Evolutionary conservation across 179 eudicot genomes (phyloP).

Genomic region (Beta macrorhiza): DNA sequence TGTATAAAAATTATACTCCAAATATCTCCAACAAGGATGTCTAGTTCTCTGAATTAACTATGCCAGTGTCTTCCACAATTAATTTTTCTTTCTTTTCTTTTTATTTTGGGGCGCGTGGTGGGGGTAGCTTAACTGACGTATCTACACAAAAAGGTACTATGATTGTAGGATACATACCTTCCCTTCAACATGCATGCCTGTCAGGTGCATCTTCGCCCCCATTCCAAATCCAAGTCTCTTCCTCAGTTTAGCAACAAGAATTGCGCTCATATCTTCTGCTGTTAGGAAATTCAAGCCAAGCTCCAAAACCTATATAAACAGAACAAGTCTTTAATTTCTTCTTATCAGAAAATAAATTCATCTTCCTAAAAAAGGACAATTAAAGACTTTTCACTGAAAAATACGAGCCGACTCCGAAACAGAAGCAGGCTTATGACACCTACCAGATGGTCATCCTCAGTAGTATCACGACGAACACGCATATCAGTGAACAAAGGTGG

Average conservation of each 20-base stretch:
- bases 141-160: too few relatives aligned
- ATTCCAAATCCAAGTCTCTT: constrained; percentile 89
- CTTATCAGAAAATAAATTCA: background rate
- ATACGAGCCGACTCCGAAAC: background rate
- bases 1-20: background rate
- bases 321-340: background rate
- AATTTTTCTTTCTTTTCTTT: background rate
- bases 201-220: constrained; percentile 72
- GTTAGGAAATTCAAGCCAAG: constrained; percentile 82
- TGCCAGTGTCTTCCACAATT: background rate
- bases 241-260: constrained; percentile 65
- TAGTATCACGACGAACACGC: constrained; percentile 68
- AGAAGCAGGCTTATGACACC: constrained; percentile 9
- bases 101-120: background rate
- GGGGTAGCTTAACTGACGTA: background rate
- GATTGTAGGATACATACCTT: constrained; percentile 47
- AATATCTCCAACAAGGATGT: background rate
- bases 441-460: constrained; percentile 93
- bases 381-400: background rate
- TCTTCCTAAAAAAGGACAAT: background rate
- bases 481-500: constrained; percentile 92
- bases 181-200: constrained; percentile 94
- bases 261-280: constrained; percentile 92
- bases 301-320: constrained; percentile 66
- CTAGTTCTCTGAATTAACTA: background rate